Evolutionary conservation across 371 early-diverging fungal genomes (phyloP), one percentile per base, ranked within the genome.

Genomic region (Mortierella sp.): DNA sequence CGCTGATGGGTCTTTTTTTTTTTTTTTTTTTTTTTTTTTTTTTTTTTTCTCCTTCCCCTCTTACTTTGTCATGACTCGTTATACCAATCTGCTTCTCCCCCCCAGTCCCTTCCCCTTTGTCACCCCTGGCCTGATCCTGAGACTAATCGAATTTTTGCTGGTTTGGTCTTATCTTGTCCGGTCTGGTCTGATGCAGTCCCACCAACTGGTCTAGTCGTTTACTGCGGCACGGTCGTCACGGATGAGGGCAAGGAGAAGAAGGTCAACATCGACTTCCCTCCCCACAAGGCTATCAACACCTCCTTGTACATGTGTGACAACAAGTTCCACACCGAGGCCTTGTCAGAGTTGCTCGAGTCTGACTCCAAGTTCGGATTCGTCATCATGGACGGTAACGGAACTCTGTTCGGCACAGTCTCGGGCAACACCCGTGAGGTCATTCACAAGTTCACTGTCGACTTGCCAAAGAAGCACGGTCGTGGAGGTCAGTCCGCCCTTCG

Each of bases 401-500:
- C 97, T 7, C 85, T 99, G 57, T 99, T 98, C 83, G 99, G 99
- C 58, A 94, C 96, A n/a, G 87, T 99, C 25, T 89, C 95, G 63
- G 99, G 99, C 55, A 99, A 97, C 86, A 94, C 94, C 18, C 96
- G 99, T 67, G 98, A 98, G 62, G 92, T 99, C 55, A 85, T 99
- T 68, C 98, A 98, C 87, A 95, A 95, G 81, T 88, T 99, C 61
- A 83, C 90, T 25, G 99, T 99, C 48, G 99, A 99, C 80, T 84
- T 99, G 70, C 99, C 99, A 71, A 99, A 99, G 90, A 99, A 99
- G 94, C 99, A 99, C 92, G 99, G 85, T 62, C 95, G 99, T 85
- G 99, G 99, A 88, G 99, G 99, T 91, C 99, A 99, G 87, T 99
- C 99, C 23, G 99, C 99, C 21, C 92, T 99, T 69, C 97, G 99